phyloP scores from a whole-genome alignment of 768 basidiomycete species.

The Atractiella rhizophila region DNA sequence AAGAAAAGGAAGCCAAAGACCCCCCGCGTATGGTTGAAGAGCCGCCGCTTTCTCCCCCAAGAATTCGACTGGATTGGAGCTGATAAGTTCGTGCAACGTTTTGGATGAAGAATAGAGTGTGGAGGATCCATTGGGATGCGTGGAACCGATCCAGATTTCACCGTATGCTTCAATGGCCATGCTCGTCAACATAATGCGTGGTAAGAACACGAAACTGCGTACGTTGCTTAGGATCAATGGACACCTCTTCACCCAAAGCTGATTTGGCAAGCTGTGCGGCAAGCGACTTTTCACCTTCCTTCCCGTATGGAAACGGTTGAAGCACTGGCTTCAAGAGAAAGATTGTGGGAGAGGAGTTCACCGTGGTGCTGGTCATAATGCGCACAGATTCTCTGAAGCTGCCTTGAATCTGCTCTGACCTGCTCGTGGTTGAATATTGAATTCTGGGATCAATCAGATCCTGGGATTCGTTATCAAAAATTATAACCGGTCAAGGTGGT shows the following conservation, averaged over 20 bases:
- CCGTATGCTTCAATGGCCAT: background rate
- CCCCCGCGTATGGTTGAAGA: conserved; percentile 6
- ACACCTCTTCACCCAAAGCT: background rate
- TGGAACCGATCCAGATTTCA: conserved; percentile 1
- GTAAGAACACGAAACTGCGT: background rate
- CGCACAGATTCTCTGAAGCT: too few relatives aligned
- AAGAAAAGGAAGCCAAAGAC: conserved; percentile 12
- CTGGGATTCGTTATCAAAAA: too few relatives aligned
- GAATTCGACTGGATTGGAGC: conserved; percentile 4
- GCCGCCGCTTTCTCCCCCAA: conserved; percentile 9
- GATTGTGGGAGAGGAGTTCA: background rate
- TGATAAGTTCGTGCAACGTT: conserved; percentile 4
- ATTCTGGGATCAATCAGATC: too few relatives aligned
- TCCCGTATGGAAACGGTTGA: conserved; percentile 13
- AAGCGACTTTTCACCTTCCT: conserved; percentile 3
- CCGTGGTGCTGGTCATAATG: too few relatives aligned
- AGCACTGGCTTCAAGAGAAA: conserved; percentile 12
- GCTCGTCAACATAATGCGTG: background rate
- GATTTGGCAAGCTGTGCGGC: conserved; percentile 5
- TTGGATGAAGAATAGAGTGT: background rate
- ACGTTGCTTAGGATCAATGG: background rate
- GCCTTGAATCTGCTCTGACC: too few relatives aligned
- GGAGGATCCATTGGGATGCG: conserved; percentile 12
- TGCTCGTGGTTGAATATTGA: too few relatives aligned
- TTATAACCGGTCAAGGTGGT: too few relatives aligned